Evolutionary conservation across 2,329 filamentous ascomycete species (phyloP), one percentile per base, ranked within the genome.

Genomic region (Penicillium janthinellum): DNA sequence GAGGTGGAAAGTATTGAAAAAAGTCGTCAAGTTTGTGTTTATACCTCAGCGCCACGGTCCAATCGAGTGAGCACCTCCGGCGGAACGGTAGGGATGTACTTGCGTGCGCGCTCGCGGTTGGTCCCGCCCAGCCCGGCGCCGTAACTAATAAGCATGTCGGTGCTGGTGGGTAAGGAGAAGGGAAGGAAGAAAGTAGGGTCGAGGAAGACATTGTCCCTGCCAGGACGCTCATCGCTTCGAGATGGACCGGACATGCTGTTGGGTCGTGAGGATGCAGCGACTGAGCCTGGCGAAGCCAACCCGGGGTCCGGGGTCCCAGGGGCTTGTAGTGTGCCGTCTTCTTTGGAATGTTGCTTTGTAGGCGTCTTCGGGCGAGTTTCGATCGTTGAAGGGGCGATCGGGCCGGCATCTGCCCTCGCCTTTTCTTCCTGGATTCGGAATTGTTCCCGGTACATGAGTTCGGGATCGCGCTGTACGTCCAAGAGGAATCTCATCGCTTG

Each of bases 101-200:
- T 96, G 66, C 92, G 84, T 76, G 96, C 95, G 58, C 92, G 84
- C 77, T 98, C 95, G 63, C 90, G 85, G 78, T 99, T 96, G 49
- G 95, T 81, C 0, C 95, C 95, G 5, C 95, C 95, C 71, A 98
- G 95, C 0, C 95, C 95, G 12, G 95, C 93, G 0, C 95, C 95
- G 71, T 96, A 99, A 66, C 89, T 94, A 50, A 99, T 87, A 50
- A 98, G 84, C 95, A 99, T 99, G 75, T 99, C 95, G 28, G 93
- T 98, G 58, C 92, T 95, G 1, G 94, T 96, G 1, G 95, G 95
- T 31, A 99, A 82, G n/a, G 90, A 90, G 74, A 99, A 99, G 0
- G 95, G 95, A 28, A 99, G 84, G 84, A 97, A 96, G 60, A 96
- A 82, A 2, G 93, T 90, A 3, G 94, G 92, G 71, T 98, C 93